Conservation (phyloP, 805 yeast genomes). For the Millerozyma acaciae region DNA sequence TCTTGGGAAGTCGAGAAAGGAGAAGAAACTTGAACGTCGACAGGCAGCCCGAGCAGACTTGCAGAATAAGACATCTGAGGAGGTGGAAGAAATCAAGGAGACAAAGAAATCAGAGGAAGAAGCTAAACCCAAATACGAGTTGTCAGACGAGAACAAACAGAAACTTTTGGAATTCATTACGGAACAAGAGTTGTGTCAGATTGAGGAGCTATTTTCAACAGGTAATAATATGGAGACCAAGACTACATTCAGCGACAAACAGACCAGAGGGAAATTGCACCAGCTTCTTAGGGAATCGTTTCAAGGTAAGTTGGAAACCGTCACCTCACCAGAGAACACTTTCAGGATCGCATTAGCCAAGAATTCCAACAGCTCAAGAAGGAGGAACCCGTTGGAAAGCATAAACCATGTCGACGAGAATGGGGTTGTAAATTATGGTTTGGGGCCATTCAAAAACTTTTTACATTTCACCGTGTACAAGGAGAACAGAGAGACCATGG, state of each 20-base stretch:
- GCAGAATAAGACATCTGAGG: slow-evolving; percentile 31
- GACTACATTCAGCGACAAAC: slow-evolving; percentile 60
- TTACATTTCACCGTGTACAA: slow-evolving; percentile 81
- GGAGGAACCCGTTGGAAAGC: slow-evolving; percentile 34
- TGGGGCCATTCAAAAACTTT: slow-evolving; percentile 67
- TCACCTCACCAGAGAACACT: slow-evolving; percentile 65
- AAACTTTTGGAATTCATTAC: slow-evolving; percentile 55
- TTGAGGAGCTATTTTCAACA: slow-evolving; percentile 51
- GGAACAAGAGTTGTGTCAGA: slow-evolving; percentile 51
- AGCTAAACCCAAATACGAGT: slow-evolving; percentile 32
- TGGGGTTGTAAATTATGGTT: slow-evolving; percentile 62
- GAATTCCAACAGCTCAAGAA: slow-evolving; percentile 32
- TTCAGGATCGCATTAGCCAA: slow-evolving; percentile 60
- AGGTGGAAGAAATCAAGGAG: slow-evolving; percentile 25
- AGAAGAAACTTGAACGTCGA: slow-evolving; percentile 42
- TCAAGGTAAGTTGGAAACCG: slow-evolving; percentile 69
- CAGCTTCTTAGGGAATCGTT: slow-evolving; percentile 71
- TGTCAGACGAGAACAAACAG: slow-evolving; percentile 43
- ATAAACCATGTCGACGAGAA: slow-evolving; percentile 41
- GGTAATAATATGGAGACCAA: slow-evolving; percentile 58
- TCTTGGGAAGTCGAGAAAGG: slow-evolving; percentile 42
- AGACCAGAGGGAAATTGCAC: slow-evolving; percentile 74
- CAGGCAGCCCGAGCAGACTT: slow-evolving; percentile 34
- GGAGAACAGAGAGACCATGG: slow-evolving; percentile 97
- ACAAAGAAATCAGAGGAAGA: slow-evolving; percentile 19